A percentile compares a stretch with the other conserved stretches of the same genome.
Conservation (phyloP, 495 filamentous ascomycete species). For the Penicillium atrosanguineum region DNA sequence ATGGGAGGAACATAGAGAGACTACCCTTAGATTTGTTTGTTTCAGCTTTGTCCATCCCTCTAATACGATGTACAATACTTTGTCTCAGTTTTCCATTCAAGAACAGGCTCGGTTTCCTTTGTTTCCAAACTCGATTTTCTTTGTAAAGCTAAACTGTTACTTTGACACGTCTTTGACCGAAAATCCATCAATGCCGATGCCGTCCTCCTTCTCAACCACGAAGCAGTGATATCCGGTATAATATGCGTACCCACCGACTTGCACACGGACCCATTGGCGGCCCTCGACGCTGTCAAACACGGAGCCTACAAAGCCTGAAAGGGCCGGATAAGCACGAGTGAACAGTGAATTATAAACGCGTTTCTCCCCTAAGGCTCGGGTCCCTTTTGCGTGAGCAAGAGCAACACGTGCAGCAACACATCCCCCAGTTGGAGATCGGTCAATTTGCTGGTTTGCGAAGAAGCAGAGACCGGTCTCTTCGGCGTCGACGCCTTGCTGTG, state of each 20-base stretch:
- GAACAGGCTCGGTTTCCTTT: slow-evolving; percentile 29
- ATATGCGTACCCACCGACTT: slow-evolving; percentile 14
- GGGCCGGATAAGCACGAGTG: slow-evolving; percentile 6
- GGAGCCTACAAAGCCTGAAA: slow-evolving; percentile 17
- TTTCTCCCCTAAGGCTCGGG: slow-evolving; percentile 8
- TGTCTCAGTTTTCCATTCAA: slow-evolving; percentile 30
- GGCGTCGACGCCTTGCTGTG: slow-evolving; percentile 3
- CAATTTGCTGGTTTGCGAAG: slow-evolving; percentile 27
- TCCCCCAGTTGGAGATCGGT: slow-evolving; percentile 27
- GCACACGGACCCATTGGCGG: slow-evolving; percentile 3
- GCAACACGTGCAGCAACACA: slow-evolving; percentile 26
- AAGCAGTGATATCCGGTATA: slow-evolving; percentile 17
- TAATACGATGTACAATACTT: slow-evolving; percentile 34
- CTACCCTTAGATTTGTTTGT: slow-evolving; percentile 35
- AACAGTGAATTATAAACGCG: slow-evolving; percentile 24
- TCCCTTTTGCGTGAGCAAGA: slow-evolving; percentile 19
- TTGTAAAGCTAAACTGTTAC: background rate
- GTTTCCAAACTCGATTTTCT: slow-evolving; percentile 4
- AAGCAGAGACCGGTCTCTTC: slow-evolving; percentile 20
- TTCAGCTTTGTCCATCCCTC: slow-evolving; percentile 29
- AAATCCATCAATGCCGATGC: slow-evolving; percentile 12
- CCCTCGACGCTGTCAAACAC: slow-evolving; percentile 2
- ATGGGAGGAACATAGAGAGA: slow-evolving; percentile 38
- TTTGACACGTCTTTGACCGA: slow-evolving; percentile 6
- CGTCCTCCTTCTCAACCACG: slow-evolving; percentile 14